Conservation (phyloP, 345 rosid genomes). For the Populus alba region DNA sequence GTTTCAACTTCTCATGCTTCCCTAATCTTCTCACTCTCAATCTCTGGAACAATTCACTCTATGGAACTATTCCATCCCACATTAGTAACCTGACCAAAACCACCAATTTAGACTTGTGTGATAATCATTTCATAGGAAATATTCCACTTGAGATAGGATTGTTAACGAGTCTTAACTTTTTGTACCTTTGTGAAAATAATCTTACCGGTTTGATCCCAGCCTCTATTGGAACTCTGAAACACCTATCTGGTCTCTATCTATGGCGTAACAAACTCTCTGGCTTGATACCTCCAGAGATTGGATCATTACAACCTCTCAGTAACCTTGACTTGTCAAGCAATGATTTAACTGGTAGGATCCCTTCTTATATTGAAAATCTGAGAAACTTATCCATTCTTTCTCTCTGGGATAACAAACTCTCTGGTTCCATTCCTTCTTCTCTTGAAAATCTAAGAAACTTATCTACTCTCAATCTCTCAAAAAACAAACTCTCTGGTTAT, state of each 20-base stretch:
- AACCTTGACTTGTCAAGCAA: fast-evolving
- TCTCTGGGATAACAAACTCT: not conserved
- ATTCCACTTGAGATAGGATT: too few species aligned
- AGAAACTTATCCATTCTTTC: not conserved
- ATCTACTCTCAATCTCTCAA: too few species aligned
- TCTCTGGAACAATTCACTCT: constrained; percentile 8
- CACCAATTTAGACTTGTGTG: constrained; percentile 6
- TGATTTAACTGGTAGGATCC: not conserved
- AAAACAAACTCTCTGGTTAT: too few species aligned
- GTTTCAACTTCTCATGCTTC: constrained; percentile 17
- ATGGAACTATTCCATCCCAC: constrained; percentile 19
- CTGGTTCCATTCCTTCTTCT: too few species aligned
- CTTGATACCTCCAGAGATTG: not conserved
- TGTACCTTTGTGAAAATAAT: too few species aligned
- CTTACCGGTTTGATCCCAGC: too few species aligned
- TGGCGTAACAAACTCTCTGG: too few species aligned
- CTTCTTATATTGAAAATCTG: not conserved
- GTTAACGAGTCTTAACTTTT: too few species aligned
- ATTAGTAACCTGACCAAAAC: constrained; percentile 21
- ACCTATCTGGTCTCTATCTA: not conserved
- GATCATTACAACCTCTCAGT: not conserved
- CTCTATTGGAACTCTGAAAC: not conserved
- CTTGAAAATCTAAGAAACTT: too few species aligned
- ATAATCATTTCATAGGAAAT: not conserved
- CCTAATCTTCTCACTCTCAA: not conserved